Evolutionary conservation across 2,329 filamentous ascomycete species (phyloP), one percentile per base, ranked within the genome.

Genomic region (Dothistroma septosporum): DNA sequence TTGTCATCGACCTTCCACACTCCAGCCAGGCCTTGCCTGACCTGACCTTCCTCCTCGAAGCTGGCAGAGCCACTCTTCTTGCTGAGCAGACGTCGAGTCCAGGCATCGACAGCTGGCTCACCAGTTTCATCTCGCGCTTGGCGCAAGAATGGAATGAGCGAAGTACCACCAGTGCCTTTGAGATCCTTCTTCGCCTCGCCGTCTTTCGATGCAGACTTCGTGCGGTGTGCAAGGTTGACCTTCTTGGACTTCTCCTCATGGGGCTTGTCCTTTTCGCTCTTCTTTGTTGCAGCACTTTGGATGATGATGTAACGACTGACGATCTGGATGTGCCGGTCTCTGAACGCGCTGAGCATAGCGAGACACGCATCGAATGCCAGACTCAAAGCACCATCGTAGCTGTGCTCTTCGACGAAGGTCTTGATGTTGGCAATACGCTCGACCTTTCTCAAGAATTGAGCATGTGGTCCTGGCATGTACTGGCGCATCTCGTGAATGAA

Each of bases 401-500:
- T 79, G 72, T 83, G 84, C 67, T 67, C 74, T 66, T 89, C 84
- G 54, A 97, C 92, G 69, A 88, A 97, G 19, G 88, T 82, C 32
- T 91, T 89, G 68, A 99, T 91, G 72, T 97, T 97, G 68, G 93
- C 87, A 4, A 97, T 87, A 16, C 80, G 80, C 54, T 85, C 82
- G 12, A 97, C 87, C 64, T 95, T 89, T 65, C 89, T 84, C 3
- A 99, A 82, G 77, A 99, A 99, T 46, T 90, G 87, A 3, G 92
- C 89, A 72, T 99, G 94, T 0, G 89, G 85, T 0, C 92, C 93
- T 0, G 94, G 94, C 94, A 99, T 99, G 77, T 99, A 99, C 50
- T 85, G 85, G 61, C 93, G 89, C 94, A 99, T 99, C 66, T 99
- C 94, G 72, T 90, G 86, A 72, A 99, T 93, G 78, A 99, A 99